Base-by-base conservation (phyloP, 805 yeast genomes). In the Scheffersomyces lignosus region DNA sequence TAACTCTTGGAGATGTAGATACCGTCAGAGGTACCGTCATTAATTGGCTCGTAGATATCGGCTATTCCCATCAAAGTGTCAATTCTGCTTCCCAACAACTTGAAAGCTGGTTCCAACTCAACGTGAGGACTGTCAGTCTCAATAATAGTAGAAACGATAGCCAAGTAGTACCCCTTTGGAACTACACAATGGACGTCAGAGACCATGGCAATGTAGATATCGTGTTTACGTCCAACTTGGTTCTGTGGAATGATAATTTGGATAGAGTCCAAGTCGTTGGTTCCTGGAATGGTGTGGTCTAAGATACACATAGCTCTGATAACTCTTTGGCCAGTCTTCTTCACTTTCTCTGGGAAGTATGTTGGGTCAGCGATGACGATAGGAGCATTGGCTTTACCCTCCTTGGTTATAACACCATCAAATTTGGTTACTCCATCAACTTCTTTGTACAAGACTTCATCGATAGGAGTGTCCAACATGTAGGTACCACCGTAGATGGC, bases 401-500 rank as follows among this genome's bases (percentile, higher is more conserved):
- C 93, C 46, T 90, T 93, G 34, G 96, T 85, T 51, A 81, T 80
- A 31, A 93, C 96, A 40, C 98, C 97, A 20, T 72, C 71, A 49
- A 89, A 88, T 56, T 80, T 83, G 38, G 56, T 57, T 14, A 83
- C 87, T 18, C 75, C 78, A 15, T 83, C 87, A 18, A 76, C 79
- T 10, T 77, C 83, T 36, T 75, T 80, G 62, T 82, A 90, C 34
- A 86, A 72, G 14, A 90, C 76, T 66, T 91, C 96, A 43, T 93
- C 96, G 45, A 93, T 81, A 32, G 97, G 96, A 22, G 96, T 91
- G 60, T 89, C 96, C 57, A 93, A 78, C 99, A 93, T 93, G 60
- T 89, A 93, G 14, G 98, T 91, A 55, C 99, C 99, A 47, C 99
- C 99, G 58, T 93, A 89, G 48, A 93, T 91, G 17, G 99, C 99